phyloP scores from a whole-genome alignment of 345 rosid species.

The Salix brachista region DNA sequence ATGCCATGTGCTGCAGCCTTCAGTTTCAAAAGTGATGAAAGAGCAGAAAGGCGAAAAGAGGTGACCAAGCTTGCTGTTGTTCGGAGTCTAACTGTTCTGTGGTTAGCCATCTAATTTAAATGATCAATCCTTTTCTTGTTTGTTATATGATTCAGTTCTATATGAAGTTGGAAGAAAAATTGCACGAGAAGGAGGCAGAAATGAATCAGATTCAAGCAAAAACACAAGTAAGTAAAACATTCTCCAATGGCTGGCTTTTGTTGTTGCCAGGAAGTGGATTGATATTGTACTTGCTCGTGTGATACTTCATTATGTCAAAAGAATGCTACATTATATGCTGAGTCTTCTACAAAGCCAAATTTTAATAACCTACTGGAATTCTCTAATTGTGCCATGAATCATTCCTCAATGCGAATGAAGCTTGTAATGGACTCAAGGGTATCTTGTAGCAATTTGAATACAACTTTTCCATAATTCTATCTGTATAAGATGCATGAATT shows the following conservation, averaged over 20 bases:
- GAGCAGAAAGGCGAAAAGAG: constrained; percentile 85
- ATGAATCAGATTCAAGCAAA: constrained; percentile 57
- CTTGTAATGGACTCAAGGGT: background rate
- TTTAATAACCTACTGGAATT: background rate
- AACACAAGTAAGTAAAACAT: constrained; percentile 51
- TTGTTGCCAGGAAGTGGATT: background rate
- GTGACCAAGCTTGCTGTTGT: constrained; percentile 30
- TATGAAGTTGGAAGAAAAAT: constrained; percentile 68
- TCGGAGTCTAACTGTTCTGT: background rate
- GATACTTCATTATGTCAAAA: constrained; percentile 1
- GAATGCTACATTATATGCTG: background rate
- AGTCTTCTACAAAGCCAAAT: background rate
- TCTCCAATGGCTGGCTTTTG: background rate
- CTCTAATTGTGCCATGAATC: background rate
- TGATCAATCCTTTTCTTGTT: constrained; percentile 5
- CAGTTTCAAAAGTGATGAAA: constrained; percentile 58
- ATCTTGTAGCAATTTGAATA: background rate
- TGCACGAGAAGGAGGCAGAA: constrained; percentile 68
- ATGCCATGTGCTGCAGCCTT: constrained; percentile 40
- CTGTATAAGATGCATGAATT: background rate
- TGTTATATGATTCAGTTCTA: constrained; percentile 41
- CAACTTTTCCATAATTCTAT: background rate
- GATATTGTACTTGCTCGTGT: background rate
- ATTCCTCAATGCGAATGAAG: background rate
- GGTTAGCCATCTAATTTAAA: background rate